Evolutionary conservation across 1,284 basidiomycete species (phyloP), one percentile per base, ranked within the genome.

Genomic region (Malassezia brasiliensis): DNA sequence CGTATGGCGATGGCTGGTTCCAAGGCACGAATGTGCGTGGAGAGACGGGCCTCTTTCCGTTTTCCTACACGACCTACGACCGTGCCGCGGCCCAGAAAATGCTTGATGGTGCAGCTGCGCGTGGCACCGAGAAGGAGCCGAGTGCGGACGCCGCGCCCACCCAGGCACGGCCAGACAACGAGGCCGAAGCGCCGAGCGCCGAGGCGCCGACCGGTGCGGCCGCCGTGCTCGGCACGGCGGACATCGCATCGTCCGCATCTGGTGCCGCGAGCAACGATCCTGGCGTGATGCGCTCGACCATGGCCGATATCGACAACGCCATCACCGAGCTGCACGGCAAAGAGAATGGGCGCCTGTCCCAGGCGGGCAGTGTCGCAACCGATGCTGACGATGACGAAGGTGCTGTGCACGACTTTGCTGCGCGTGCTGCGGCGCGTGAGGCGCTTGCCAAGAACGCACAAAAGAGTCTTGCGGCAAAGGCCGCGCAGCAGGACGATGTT

Each of bases 1-100:
- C 84, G 55, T 98, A 90, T 74, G 83, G 83, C 39, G 93, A 98
- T 76, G 93, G 93, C n/a, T 98, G 93, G 93, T 96, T 88, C 35
- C 76, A 91, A 86, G 93, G 93, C 37, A 85, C 85, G 39, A 94
- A 93, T 75, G 75, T 82, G 14, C 79, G 81, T 28, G 91, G 90
- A 5, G 85, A 85, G 72, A 78, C 82, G 28, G 93, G 93, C 9
- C 79, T 98, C 9, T 98, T 98, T 72, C 94, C 93, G 3, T 82
- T 87, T 66, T 85, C 83, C 59, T 96, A 96, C 75, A 96, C 90
- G 2, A 71, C 72, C 28, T 50, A 61, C 44, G 69, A 74, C 50
- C 50, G 61, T 35, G 31, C 45, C 4, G 50, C 50, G 15, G 55
- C 55, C 15, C 44, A 53, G 25, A 61, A 64, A 10, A 69, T 65